phyloP scores from a whole-genome alignment of 352 stramenopile species.

The Globisporangium perplexum region DNA sequence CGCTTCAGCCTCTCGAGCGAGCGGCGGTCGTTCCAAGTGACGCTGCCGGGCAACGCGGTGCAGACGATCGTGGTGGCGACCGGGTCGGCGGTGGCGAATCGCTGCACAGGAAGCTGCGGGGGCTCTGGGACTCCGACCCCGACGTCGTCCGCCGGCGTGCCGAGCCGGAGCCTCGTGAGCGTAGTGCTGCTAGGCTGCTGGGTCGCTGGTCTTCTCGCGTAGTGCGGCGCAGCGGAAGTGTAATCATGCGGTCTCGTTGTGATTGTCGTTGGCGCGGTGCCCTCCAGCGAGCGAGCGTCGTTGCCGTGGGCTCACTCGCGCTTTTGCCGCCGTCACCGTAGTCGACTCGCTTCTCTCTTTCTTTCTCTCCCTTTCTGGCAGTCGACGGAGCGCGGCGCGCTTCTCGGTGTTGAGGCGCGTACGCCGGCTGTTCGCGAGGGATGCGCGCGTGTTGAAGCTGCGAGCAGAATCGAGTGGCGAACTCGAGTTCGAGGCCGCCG shows the following conservation, averaged over 20 bases:
- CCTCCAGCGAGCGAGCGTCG: no score
- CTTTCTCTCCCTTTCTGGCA: no score
- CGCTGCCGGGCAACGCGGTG: neutral
- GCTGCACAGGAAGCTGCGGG: neutral
- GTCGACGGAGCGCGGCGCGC: no score
- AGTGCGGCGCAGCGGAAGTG: neutral
- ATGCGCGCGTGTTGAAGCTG: neutral
- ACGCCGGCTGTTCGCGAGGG: neutral
- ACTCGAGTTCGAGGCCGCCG: no score
- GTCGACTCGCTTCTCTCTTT: no score
- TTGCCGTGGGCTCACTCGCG: neutral
- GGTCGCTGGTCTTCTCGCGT: neutral
- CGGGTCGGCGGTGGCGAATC: neutral
- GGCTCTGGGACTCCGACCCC: neutral
- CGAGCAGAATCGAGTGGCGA: neutral
- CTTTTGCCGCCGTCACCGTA: neutral
- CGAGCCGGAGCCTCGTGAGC: neutral
- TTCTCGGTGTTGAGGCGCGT: neutral
- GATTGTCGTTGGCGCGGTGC: neutral
- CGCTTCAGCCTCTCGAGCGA: neutral
- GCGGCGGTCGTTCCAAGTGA: neutral
- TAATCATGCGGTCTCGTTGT: neutral
- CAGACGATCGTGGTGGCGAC: slow-evolving; percentile 1
- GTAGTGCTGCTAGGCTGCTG: neutral
- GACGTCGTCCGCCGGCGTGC: neutral